A percentile compares a stretch with the other conserved stretches of the same genome.
phyloP scores from a whole-genome alignment of 306 rosid genomes.

The Dicorynia guianensis region DNA sequence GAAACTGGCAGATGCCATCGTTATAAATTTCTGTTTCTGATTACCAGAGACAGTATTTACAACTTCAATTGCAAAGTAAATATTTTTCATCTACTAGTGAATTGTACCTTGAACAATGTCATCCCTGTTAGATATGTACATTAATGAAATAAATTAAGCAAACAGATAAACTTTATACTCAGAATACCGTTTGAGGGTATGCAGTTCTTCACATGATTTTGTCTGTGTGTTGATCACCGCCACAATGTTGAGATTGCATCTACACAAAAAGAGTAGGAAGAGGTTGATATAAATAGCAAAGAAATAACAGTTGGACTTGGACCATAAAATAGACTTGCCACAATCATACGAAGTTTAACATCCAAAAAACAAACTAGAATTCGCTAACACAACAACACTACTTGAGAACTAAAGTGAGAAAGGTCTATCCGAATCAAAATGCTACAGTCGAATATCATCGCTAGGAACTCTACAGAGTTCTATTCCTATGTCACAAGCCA shows the following conservation, averaged over 20 bases:
- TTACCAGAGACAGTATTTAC: too few relatives aligned
- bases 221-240: constrained; percentile 51
- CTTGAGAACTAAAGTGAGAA: neutral
- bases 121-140: too few relatives aligned
- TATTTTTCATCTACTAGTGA: too few relatives aligned
- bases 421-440: constrained; percentile 32
- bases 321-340: neutral
- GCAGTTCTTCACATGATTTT: constrained; percentile 37
- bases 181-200: constrained; percentile 29
- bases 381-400: neutral
- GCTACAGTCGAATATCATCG: neutral
- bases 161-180: constrained; percentile 8
- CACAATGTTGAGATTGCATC: constrained; percentile 38
- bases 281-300: constrained; percentile 8
- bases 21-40: too few relatives aligned
- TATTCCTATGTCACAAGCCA: constrained; percentile 15
- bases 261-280: constrained; percentile 32
- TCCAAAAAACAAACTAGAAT: neutral
- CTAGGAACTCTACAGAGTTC: constrained; percentile 15
- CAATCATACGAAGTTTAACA: neutral
- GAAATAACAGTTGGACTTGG: constrained; percentile 7
- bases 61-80: too few relatives aligned
- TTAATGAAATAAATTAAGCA: neutral
- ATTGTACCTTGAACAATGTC: too few relatives aligned
- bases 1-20: too few relatives aligned